Evolutionary conservation across 192 early-diverging fungal species (phyloP), one percentile per base, ranked within the genome.

Genomic region (Entomortierella parvispora): DNA sequence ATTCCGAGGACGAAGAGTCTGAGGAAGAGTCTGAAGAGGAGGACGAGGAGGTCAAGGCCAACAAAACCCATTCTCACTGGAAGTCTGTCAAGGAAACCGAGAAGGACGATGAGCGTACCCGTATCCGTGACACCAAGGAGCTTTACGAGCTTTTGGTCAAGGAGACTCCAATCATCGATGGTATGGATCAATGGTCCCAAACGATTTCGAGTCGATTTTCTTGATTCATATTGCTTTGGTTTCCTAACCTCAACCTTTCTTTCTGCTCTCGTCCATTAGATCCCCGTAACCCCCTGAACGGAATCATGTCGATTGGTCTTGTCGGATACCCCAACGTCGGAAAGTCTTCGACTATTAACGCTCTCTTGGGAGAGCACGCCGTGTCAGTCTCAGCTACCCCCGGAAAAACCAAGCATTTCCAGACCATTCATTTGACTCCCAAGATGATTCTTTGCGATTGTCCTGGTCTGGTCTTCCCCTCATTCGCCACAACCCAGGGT

Each of bases 301-400:
- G 81, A 26, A 77, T 77, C 61, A 77, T 92, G 56, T 93, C 89
- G 37, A 96, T 99, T 75, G 98, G 98, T 68, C 86, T 99, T 56
- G 95, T 99, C 50, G 98, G 98, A 33, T 99, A 99, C 81, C 98
- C 98, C 54, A 99, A 99, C 85, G 98, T 99, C 50, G 98, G 98
- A 81, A 99, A 99, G 83, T 96, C 94, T 28, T 97, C 94, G 50
- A 99, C 97, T 25, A 93, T 99, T 79, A 99, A 99, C 85, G 95
- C 97, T 15, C 84, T 99, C 32, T 89, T 97, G 53, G 97, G 97
- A 14, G 87, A 95, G 34, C 97, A 97, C 69, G 85, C 89, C 48
- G 98, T 99, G 29, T 94, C 97, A 7, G 96, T 99, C 18, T 93
- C 93, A 12, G 87, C 98, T 31, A 99, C 97, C 22, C 98, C 98